These are phyloP conservation scores for Talaromyces sp. DNA, from an alignment of 2,329 filamentous ascomycete genomes.

Conservation along the genomic window DNA sequence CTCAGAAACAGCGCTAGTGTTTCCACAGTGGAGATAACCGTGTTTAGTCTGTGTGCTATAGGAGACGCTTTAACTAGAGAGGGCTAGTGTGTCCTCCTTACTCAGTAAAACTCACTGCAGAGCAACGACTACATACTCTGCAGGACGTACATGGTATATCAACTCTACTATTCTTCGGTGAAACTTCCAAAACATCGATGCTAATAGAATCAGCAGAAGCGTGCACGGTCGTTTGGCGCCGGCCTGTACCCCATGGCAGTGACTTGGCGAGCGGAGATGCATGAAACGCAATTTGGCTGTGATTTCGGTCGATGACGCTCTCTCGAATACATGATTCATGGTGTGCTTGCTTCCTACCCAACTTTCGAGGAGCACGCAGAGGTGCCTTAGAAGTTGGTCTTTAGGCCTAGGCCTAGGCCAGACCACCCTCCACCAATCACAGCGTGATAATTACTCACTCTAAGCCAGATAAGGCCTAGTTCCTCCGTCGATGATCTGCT, in stretches of 20 bases:
- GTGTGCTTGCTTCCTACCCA: not conserved
- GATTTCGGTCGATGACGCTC: no score
- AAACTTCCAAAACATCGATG: not conserved
- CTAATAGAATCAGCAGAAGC: not conserved
- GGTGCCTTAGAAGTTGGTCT: not conserved
- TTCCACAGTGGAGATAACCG: not conserved
- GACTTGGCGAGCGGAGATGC: not conserved
- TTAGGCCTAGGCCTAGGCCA: not conserved
- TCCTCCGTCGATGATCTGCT: not conserved
- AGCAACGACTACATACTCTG: no score
- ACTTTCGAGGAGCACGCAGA: not conserved
- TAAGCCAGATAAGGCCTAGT: not conserved
- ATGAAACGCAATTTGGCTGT: not conserved
- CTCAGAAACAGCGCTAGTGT: constrained; percentile 4
- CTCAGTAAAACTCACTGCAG: not conserved
- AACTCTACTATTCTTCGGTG: not conserved
- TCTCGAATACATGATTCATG: not conserved
- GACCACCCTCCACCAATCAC: not conserved
- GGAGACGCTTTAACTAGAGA: not conserved
- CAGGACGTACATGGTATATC: not conserved
- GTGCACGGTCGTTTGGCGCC: not conserved
- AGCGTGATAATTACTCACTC: not conserved
- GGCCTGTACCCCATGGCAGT: not conserved
- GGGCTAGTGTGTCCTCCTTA: not conserved
- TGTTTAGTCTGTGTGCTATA: not conserved